These are phyloP conservation scores for Tephrocybe rancida DNA, from an alignment of 768 basidiomycete genomes.

Conservation along the genomic window DNA sequence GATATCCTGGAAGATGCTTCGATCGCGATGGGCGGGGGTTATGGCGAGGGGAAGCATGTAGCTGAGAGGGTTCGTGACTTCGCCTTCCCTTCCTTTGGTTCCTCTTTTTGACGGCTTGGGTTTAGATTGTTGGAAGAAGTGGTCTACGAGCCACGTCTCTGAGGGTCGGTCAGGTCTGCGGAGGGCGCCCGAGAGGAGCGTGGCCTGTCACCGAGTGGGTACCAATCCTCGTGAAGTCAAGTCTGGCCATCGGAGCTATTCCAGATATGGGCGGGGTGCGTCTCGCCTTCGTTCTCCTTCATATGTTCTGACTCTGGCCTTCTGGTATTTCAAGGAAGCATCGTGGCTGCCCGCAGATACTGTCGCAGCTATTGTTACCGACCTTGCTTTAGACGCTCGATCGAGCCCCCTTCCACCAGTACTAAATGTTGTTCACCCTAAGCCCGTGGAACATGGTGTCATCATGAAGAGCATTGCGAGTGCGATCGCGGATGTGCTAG, in stretches of 20 bases:
- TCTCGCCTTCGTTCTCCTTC: not conserved
- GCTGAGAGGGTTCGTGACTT: not conserved
- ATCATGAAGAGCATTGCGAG: not conserved
- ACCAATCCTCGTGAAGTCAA: conserved; percentile 39
- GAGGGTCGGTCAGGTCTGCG: conserved; percentile 47
- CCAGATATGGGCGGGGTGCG: conserved; percentile 19
- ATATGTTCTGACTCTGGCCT: not conserved
- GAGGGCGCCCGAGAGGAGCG: conserved; percentile 37
- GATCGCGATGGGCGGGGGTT: not conserved
- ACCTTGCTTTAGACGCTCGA: not conserved
- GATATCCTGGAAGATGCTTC: not conserved
- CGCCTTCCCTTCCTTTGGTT: not conserved
- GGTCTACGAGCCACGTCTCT: conserved; percentile 36
- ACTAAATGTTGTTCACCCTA: conserved; percentile 1
- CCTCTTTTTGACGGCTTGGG: not conserved
- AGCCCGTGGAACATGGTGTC: not conserved
- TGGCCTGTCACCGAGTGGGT: conserved; percentile 51
- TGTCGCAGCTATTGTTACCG: not conserved
- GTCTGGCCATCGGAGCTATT: conserved; percentile 26
- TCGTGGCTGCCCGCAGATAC: conserved; percentile 1
- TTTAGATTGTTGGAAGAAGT: conserved; percentile 21
- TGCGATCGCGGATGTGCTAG: not conserved
- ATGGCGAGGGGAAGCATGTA: not conserved
- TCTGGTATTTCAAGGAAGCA: not conserved
- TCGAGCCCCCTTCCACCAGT: not conserved